A percentile compares a stretch with the other conserved stretches of the same genome.
Conservation (phyloP, 2,329 filamentous ascomycete species). For the Dryadomyces sulphureus region DNA sequence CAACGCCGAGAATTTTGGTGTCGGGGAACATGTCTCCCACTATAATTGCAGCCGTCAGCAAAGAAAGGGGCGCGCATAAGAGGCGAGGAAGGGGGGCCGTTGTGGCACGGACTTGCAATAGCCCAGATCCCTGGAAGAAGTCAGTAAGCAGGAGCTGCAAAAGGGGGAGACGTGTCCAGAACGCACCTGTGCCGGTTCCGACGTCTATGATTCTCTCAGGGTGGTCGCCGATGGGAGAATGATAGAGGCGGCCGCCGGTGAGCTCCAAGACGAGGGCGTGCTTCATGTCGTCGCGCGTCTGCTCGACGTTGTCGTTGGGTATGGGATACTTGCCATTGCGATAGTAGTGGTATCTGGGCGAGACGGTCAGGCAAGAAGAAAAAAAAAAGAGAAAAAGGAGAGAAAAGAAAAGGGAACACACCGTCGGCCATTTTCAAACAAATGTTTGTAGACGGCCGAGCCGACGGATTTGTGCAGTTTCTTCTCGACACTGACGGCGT, state of each 20-base stretch:
- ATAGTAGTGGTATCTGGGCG: slow-evolving; percentile 14
- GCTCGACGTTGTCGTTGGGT: slow-evolving; percentile 16
- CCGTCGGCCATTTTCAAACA: slow-evolving; percentile 7
- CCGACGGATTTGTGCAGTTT: slow-evolving; percentile 2
- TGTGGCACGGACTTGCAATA: slow-evolving; percentile 20
- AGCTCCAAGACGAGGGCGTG: slow-evolving; percentile 19
- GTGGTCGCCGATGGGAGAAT: slow-evolving; percentile 5
- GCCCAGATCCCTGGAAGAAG: slow-evolving; percentile 13
- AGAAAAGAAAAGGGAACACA: not conserved
- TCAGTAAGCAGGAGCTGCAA: not conserved
- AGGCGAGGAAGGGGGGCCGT: not conserved
- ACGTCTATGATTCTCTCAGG: slow-evolving; percentile 7
- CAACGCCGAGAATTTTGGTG: slow-evolving; percentile 16
- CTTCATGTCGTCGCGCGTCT: slow-evolving; percentile 18
- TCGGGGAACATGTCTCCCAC: slow-evolving; percentile 6
- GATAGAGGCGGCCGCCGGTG: slow-evolving; percentile 6
- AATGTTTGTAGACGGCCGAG: slow-evolving; percentile 8
- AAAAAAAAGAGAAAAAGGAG: not conserved
- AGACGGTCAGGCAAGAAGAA: not conserved
- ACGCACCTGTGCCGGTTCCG: slow-evolving; percentile 5
- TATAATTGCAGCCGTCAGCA: not conserved
- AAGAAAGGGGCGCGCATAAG: not conserved
- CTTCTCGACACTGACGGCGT: not conserved
- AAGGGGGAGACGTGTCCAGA: not conserved
- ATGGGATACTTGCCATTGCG: slow-evolving; percentile 15